phyloP scores from a whole-genome alignment of 768 basidiomycete genomes.

The Boletus tylopilopsis region DNA sequence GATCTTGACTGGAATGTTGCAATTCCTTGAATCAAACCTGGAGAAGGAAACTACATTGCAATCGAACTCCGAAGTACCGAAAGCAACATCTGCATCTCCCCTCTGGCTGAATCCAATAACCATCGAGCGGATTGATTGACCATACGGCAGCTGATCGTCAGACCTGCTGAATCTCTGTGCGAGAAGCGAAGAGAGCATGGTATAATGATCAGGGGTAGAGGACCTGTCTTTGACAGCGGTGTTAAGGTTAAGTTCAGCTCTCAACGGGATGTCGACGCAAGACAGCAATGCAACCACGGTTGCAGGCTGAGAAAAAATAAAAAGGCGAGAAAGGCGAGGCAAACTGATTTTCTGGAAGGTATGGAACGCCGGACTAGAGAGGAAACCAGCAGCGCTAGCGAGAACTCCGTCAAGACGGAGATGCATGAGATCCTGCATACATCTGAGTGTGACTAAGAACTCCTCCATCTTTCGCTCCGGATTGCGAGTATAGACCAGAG shows the following conservation, averaged over 20 bases:
- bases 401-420: slow-evolving; percentile 34
- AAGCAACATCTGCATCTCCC: background rate
- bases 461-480: slow-evolving; percentile 25
- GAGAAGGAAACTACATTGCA: no score
- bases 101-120: background rate
- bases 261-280: background rate
- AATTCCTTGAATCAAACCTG: no score
- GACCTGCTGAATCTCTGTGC: background rate
- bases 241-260: background rate
- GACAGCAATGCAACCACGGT: background rate
- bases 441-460: slow-evolving; percentile 30
- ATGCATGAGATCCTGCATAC: slow-evolving; percentile 33
- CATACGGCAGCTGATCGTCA: background rate
- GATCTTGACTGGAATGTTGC: background rate
- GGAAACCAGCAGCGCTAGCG: slow-evolving; percentile 6
- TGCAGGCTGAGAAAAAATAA: background rate
- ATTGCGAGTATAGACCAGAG: slow-evolving; percentile 24
- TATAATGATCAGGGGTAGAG: background rate
- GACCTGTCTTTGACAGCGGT: no score
- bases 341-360: background rate
- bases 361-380: background rate
- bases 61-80: background rate
- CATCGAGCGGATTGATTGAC: background rate
- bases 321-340: no score
- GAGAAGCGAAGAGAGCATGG: background rate